Conservation (phyloP, 192 early-diverging fungal species). For the Chytriomyces sp. region DNA sequence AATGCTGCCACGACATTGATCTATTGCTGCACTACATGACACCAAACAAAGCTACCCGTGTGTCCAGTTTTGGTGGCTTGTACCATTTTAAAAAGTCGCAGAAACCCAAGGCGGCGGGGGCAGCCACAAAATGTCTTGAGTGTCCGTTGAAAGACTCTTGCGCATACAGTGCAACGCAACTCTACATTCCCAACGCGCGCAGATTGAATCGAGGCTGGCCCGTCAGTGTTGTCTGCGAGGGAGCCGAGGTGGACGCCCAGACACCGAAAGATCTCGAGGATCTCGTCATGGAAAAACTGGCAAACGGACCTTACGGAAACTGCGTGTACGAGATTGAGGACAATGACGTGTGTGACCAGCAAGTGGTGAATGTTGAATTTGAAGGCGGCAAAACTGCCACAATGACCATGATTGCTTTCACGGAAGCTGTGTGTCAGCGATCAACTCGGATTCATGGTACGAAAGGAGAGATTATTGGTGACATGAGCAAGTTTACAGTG, state of each 20-base stretch:
- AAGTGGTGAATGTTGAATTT: constrained; percentile 65
- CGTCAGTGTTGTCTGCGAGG: constrained; percentile 55
- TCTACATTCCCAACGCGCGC: constrained; percentile 56
- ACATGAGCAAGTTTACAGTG: constrained; percentile 52
- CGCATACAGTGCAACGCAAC: constrained; percentile 62
- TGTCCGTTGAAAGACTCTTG: constrained; percentile 60
- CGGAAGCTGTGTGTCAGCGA: constrained; percentile 57
- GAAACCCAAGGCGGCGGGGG: constrained; percentile 65
- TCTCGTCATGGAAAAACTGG: constrained; percentile 14
- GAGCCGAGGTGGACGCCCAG: constrained; percentile 37
- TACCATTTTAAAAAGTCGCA: constrained; percentile 59
- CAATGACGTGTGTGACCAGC: constrained; percentile 74
- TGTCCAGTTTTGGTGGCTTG: constrained; percentile 66
- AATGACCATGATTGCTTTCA: constrained; percentile 66
- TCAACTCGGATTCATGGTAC: constrained; percentile 62
- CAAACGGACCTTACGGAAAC: constrained; percentile 62
- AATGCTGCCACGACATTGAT: constrained; percentile 63
- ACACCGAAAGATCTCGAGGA: constrained; percentile 45
- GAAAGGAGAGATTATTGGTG: constrained; percentile 58
- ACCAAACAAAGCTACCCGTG: constrained; percentile 39
- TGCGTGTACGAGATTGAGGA: constrained; percentile 72
- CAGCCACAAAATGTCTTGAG: constrained; percentile 58
- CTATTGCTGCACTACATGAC: constrained; percentile 51
- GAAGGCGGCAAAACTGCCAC: constrained; percentile 55
- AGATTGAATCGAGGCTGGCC: constrained; percentile 59